Conservation (phyloP, 768 basidiomycete genomes). For the Gyrodon lividus region DNA sequence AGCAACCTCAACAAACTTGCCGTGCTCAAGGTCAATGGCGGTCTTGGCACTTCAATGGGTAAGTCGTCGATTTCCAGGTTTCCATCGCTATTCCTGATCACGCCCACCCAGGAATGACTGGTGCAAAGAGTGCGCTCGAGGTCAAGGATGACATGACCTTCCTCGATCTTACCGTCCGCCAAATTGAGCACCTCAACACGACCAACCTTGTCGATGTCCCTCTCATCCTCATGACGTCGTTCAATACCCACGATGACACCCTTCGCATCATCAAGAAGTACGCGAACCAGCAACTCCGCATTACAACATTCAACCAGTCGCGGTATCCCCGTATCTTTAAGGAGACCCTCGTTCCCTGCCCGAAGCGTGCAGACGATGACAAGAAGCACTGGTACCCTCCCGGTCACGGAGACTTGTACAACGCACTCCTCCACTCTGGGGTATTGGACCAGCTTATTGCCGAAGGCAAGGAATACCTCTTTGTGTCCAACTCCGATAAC, state of each 20-base stretch:
- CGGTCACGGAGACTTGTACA: conserved; percentile 75
- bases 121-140: conserved; percentile 72
- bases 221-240: conserved; percentile 80
- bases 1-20: conserved; percentile 65
- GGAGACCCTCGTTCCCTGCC: conserved; percentile 64
- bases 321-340: conserved; percentile 73
- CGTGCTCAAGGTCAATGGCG: conserved; percentile 78
- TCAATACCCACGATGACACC: conserved; percentile 80
- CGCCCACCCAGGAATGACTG: conserved; percentile 44
- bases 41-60: conserved; percentile 68
- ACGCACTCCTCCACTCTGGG: conserved; percentile 67
- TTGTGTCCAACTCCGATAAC: conserved; percentile 78
- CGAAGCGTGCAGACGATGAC: conserved; percentile 54
- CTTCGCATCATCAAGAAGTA: conserved; percentile 79
- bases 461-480: conserved; percentile 75
- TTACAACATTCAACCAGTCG: conserved; percentile 71
- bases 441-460: conserved; percentile 69
- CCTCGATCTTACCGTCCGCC: conserved; percentile 62
- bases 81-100: conserved; percentile 2
- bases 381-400: conserved; percentile 78
- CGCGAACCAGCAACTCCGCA: conserved; percentile 74
- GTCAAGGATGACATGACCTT: conserved; percentile 73
- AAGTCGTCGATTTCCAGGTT: conserved; percentile 2
- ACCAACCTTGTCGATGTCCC: conserved; percentile 64
- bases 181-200: conserved; percentile 71